Base-by-base conservation (phyloP, 305 asterid species). In the Fraxinus albicans region DNA sequence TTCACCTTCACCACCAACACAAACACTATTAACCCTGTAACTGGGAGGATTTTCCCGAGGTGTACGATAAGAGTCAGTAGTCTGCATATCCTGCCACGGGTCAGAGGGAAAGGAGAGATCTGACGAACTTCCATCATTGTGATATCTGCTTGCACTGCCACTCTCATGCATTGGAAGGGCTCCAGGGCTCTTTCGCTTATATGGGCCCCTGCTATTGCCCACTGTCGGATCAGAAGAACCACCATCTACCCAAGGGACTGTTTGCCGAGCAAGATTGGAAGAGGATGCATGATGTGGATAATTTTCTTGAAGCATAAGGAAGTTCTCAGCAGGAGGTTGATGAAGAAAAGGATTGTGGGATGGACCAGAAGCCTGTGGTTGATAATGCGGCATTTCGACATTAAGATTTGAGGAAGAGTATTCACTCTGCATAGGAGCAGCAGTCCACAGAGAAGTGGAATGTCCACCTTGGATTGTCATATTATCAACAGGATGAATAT, bases 91-190 rank as follows among this genome's bases (percentile, higher is more conserved):
- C 85, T 86, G 89, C 96, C 96, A 90, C 1, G 88, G 76, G 36
- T 90, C 93, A 60, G 88, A 80, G 65, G 95, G 88, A 69, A 90
- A 84, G 77, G 86, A 85, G 74, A 83, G 83, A 86, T 86, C 88
- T 42, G 97, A 93, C 69, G 97, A 93, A 86, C 97, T 90, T 86
- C 93, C 97, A 60, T 78, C 88, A 80, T 92, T 93, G 60, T 84
- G 87, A 80, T 82, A 90, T 84, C 92, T 89, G 89, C 94, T 90
- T n/a, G 93, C 84, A 84, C 70, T 60, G 70, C 31, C 70, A 60
- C 29, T 19, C 70, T 89, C 95, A 81, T 88, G 84, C 77, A 88
- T 80, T 58, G 89, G 89, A 82, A 91, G 92, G 79, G 83, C 72
- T 80, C 92, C 84, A 23, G 92, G 92, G 88, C 90, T 87, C 88